Conservation (phyloP, 495 filamentous ascomycete genomes). For the Aspergillus olivimuriae region DNA sequence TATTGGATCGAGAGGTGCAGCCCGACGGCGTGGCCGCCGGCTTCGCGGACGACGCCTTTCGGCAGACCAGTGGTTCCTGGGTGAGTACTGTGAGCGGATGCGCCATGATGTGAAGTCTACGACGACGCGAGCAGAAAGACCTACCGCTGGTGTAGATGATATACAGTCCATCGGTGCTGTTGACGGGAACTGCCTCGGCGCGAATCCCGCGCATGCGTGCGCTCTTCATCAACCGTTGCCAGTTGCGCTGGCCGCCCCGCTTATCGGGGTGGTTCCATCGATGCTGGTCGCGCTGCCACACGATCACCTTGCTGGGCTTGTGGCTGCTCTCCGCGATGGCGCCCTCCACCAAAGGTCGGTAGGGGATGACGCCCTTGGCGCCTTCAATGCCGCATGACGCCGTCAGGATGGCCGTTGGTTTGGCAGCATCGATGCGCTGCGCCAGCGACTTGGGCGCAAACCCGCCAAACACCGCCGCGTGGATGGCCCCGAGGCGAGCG, state of each 20-base stretch:
- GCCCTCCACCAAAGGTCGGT: slow-evolving; percentile 66
- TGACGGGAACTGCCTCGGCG: slow-evolving; percentile 67
- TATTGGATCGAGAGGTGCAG: slow-evolving; percentile 72
- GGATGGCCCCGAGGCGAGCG: slow-evolving; percentile 76
- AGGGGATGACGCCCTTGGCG: slow-evolving; percentile 63
- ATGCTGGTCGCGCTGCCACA: slow-evolving; percentile 75
- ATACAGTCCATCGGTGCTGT: slow-evolving; percentile 71
- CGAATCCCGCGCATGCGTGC: slow-evolving; percentile 57
- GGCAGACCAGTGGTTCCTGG: slow-evolving; percentile 77
- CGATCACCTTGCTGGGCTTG: slow-evolving; percentile 60
- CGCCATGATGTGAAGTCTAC: background rate
- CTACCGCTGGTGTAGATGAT: slow-evolving; percentile 79
- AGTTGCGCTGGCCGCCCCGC: slow-evolving; percentile 62
- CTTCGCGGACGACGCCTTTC: slow-evolving; percentile 80
- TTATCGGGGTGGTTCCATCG: slow-evolving; percentile 64
- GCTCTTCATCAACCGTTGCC: slow-evolving; percentile 68
- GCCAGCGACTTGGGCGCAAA: slow-evolving; percentile 78
- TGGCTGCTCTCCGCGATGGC: slow-evolving; percentile 52
- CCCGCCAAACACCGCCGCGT: slow-evolving; percentile 88
- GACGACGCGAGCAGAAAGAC: slow-evolving; percentile 5
- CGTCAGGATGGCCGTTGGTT: slow-evolving; percentile 71
- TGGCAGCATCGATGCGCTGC: slow-evolving; percentile 79
- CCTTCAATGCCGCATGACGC: slow-evolving; percentile 93
- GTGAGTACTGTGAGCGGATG: slow-evolving; percentile 1
- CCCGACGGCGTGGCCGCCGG: slow-evolving; percentile 83